Base-by-base conservation (phyloP, 352 stramenopile species). In the Pythium rhizo-oryzae region DNA sequence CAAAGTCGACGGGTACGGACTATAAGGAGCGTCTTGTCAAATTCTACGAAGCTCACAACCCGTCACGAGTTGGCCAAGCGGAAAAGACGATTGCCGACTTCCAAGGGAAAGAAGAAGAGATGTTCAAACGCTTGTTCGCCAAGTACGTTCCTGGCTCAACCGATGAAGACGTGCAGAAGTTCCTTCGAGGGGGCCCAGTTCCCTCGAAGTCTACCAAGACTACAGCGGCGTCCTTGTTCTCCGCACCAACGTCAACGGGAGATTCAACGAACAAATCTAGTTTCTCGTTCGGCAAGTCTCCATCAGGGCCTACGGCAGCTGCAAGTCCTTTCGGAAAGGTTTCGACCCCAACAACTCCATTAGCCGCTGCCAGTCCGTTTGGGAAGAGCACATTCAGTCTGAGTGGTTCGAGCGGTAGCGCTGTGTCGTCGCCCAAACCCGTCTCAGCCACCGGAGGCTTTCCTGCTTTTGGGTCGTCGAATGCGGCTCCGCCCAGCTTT, bases 1-100 rank as follows among this genome's bases (percentile, higher is more conserved):
- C 52, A 15, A 60, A 60, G 41, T 30, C 60, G 1, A 18, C 59
- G 5, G 28, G 2, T 33, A 49, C 44, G 18, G 75, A 87, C 57
- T 90, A 85, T 69, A 88, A 85, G 60, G 54, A 60, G 8, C 67
- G 84, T 41, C 63, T 93, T 23, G 50, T 77, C 49, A 83, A 76
- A 19, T 93, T 93, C 53, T 93, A 92, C 53, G 73, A 81, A 70
- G 77, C 83, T 33, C 72, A 86, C 71, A 92, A 92, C 60, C 66
- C 76, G 3, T 59, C 72, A 5, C 90, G 90, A 66, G 54, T 73
- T 46, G 57, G 50, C 13, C 69, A 77, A 61, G 79, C 79, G 12
- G 80, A 89, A 19, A 91, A 89, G 59, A 80, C 72, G 21, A 46
- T 92, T 47, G 59, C 44, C 41, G 78, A 84, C 25, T 92, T 82